Conservation (phyloP, 2,329 filamentous ascomycete genomes). For the Cryphonectria carpinicola region DNA sequence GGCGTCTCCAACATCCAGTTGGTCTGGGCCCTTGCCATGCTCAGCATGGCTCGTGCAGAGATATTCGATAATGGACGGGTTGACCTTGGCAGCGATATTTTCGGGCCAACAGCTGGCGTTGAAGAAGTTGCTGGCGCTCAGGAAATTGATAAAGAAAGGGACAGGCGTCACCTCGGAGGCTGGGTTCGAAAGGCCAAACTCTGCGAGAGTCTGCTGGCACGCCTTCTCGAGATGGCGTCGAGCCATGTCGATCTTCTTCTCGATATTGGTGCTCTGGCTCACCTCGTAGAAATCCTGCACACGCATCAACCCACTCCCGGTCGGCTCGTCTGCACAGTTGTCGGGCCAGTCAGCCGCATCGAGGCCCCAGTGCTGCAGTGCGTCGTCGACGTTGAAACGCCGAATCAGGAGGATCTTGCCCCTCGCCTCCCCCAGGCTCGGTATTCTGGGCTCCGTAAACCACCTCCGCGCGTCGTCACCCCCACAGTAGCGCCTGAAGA, state of each 20-base stretch:
- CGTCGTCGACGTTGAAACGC: constrained; percentile 71
- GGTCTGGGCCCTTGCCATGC: constrained; percentile 52
- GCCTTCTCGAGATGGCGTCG: constrained; percentile 78
- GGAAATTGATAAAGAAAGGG: constrained; percentile 87
- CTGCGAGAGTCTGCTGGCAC: constrained; percentile 52
- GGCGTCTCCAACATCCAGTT: constrained; percentile 66
- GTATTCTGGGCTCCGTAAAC: constrained; percentile 79
- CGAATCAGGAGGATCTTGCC: constrained; percentile 85
- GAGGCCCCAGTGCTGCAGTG: constrained; percentile 59
- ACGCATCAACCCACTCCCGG: constrained; percentile 72
- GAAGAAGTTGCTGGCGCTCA: constrained; percentile 94
- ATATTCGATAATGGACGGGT: constrained; percentile 72
- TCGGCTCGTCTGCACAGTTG: constrained; percentile 78
- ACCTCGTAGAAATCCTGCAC: constrained; percentile 97
- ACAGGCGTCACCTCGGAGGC: constrained; percentile 34
- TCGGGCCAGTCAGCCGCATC: constrained; percentile 78
- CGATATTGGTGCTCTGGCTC: constrained; percentile 72
- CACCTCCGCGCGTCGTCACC: constrained; percentile 60
- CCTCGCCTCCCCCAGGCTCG: constrained; percentile 76
- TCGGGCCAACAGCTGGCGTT: constrained; percentile 91
- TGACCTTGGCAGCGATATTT: constrained; percentile 83
- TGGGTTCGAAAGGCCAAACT: constrained; percentile 41
- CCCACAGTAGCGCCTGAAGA: constrained; percentile 73
- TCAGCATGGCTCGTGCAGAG: constrained; percentile 62
- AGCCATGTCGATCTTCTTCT: constrained; percentile 76